A percentile compares a stretch with the other conserved stretches of the same genome.
Evolutionary conservation across 2,329 filamentous ascomycete genomes (phyloP).

Genomic region (Talaromyces sp.): DNA sequence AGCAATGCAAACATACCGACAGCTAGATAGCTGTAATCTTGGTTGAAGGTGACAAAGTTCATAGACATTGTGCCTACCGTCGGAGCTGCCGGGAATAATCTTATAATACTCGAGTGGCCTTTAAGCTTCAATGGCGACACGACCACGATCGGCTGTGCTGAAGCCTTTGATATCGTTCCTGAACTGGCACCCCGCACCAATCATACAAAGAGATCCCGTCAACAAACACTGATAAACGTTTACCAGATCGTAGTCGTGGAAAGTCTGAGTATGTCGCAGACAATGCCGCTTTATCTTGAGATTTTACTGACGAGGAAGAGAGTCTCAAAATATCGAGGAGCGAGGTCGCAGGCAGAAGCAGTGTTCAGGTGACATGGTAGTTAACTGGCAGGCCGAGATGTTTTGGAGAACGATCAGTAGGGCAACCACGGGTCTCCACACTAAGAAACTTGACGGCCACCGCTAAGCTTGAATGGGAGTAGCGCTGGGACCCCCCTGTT

Average conservation of each 20-base stretch:
- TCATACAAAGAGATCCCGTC: conserved; percentile 15
- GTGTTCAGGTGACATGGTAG: conserved; percentile 17
- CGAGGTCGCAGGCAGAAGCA: conserved; percentile 1
- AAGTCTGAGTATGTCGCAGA: neutral
- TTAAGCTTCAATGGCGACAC: neutral
- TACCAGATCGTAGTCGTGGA: neutral
- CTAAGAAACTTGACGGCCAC: neutral
- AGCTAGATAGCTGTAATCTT: conserved; percentile 95
- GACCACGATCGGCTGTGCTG: neutral
- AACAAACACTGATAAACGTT: conserved; percentile 5
- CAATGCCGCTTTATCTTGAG: neutral
- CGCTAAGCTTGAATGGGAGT: neutral
- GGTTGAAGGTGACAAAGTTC: conserved; percentile 99
- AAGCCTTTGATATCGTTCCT: conserved; percentile 4
- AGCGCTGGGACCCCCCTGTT: neutral
- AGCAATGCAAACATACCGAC: conserved; percentile 62
- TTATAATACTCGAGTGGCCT: neutral
- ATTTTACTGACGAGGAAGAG: neutral
- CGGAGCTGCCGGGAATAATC: neutral
- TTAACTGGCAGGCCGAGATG: neutral
- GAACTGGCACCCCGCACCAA: conserved; percentile 20
- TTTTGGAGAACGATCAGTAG: neutral
- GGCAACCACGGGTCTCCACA: conserved; percentile 9
- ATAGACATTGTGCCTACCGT: conserved; percentile 59
- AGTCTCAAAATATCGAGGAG: neutral